Percentiles rank a stretch among this genome's conserved stretches.
Conservation (phyloP, 2,329 filamentous ascomycete species). For the Apiospora sp. region DNA sequence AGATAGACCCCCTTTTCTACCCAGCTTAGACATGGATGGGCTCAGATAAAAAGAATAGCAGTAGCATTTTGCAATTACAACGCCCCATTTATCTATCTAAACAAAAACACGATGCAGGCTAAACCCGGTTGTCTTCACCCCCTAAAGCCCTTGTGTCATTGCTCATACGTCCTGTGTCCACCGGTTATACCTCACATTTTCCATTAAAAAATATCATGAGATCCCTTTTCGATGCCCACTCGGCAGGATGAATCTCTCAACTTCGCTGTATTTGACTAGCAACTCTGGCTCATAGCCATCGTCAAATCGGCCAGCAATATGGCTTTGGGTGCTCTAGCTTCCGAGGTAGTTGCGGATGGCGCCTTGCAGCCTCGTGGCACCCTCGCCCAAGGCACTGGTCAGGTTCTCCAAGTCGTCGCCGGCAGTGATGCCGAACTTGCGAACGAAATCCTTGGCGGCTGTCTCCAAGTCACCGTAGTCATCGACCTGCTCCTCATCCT, state of each 20-base stretch:
- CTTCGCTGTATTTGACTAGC: background rate
- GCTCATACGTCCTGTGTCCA: conserved; percentile 18
- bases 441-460: conserved; percentile 95
- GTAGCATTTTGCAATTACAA: conserved; percentile 15
- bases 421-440: conserved; percentile 93
- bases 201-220: conserved; percentile 7
- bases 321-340: conserved; percentile 48
- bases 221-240: conserved; percentile 2
- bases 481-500: conserved; percentile 75
- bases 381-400: conserved; percentile 82
- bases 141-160: conserved; percentile 19
- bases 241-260: background rate
- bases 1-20: background rate
- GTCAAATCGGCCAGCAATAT: background rate
- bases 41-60: background rate
- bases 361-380: conserved; percentile 83
- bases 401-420: conserved; percentile 96
- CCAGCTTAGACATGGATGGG: background rate
- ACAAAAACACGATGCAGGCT: conserved; percentile 20
- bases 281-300: background rate
- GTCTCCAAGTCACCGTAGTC: conserved; percentile 91
- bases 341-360: conserved; percentile 71
- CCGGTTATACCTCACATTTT: conserved; percentile 10
- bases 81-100: conserved; percentile 22
- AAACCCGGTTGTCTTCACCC: background rate